Conservation (phyloP, 2,329 filamentous ascomycete species). For the Aureobasidium namibiae region DNA sequence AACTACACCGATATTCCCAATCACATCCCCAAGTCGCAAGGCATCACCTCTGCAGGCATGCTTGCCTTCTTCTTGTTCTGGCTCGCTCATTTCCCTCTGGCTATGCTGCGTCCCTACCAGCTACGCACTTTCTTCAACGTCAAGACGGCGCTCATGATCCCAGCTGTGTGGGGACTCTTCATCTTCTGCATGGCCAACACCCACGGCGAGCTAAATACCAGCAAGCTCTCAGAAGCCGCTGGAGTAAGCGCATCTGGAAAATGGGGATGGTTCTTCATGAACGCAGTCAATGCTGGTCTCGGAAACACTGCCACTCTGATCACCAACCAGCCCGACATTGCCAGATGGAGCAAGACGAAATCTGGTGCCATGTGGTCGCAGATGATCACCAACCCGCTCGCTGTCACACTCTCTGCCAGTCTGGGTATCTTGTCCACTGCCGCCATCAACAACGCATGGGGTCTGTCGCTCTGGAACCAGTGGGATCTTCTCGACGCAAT, state of each 20-base stretch:
- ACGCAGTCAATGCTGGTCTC: constrained; percentile 35
- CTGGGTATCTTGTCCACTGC: constrained; percentile 39
- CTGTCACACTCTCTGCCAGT: constrained; percentile 33
- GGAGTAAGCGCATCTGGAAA: not conserved
- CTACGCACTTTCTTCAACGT: constrained; percentile 38
- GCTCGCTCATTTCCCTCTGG: constrained; percentile 28
- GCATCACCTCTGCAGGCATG: constrained; percentile 33
- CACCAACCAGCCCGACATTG: constrained; percentile 42
- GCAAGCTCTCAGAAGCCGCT: constrained; percentile 9
- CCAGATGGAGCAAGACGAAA: constrained; percentile 33
- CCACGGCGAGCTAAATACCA: constrained; percentile 25
- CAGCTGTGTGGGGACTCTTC: constrained; percentile 37
- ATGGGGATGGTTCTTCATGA: constrained; percentile 31
- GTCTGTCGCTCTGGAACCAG: constrained; percentile 27
- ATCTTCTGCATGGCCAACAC: constrained; percentile 35
- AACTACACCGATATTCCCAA: constrained; percentile 28
- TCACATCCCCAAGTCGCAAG: constrained; percentile 29
- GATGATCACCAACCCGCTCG: constrained; percentile 33
- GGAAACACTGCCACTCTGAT: constrained; percentile 44
- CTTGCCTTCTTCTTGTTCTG: constrained; percentile 26
- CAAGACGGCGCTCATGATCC: constrained; percentile 41
- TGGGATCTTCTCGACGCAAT: constrained; percentile 28
- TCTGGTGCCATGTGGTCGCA: constrained; percentile 36
- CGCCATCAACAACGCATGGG: constrained; percentile 37
- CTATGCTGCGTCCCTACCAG: constrained; percentile 37